Base-by-base conservation (phyloP, 495 filamentous ascomycete genomes). In the Tuber brumale region DNA sequence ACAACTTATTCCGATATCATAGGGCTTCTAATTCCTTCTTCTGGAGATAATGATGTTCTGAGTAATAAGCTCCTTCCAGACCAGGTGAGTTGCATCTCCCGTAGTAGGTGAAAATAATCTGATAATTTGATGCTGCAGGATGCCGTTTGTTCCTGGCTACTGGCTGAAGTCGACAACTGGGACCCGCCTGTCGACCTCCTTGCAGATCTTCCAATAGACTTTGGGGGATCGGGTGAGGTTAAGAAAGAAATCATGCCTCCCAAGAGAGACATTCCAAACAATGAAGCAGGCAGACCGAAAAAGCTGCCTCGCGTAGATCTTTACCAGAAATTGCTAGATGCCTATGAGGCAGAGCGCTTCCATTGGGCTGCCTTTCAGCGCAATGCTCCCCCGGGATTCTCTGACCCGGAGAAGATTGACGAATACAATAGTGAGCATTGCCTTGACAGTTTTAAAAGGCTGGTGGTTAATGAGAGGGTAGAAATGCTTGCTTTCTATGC, bases 1-100 rank as follows among this genome's bases (percentile, higher is more conserved):
- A n/a, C 48, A n/a, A 57, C 48, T n/a, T 57, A 57, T 57, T 57
- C 48, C 48, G 7, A 57, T 57, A n/a, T 57, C 21, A 8, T n/a
- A 57, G 48, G 48, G 48, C 23, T 57, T 57, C 48, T 57, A n/a
- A n/a, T n/a, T n/a, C 48, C 48, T n/a, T 57, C 48, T n/a, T 57
- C 48, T 7, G 48, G 48, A n/a, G 23, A n/a, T 10, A n/a, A 57
- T 57, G 48, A n/a, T 10, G 8, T 57, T 57, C 48, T 57, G 23
- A 57, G 21, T 10, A 57, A n/a, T n/a, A 57, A 57, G 48, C 48
- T 57, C 48, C 48, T 57, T 10, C 48, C 48, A 1, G 48, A n/a
- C 48, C 48, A 57, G 48, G 48, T 57, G 48, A 10, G 48, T n/a
- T 1, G 23, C 23, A 57, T 57, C 21, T n/a, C 23, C n/a, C 48